phyloP scores from a whole-genome alignment of 192 early-diverging fungal genomes.

The Coemansia sp. region DNA sequence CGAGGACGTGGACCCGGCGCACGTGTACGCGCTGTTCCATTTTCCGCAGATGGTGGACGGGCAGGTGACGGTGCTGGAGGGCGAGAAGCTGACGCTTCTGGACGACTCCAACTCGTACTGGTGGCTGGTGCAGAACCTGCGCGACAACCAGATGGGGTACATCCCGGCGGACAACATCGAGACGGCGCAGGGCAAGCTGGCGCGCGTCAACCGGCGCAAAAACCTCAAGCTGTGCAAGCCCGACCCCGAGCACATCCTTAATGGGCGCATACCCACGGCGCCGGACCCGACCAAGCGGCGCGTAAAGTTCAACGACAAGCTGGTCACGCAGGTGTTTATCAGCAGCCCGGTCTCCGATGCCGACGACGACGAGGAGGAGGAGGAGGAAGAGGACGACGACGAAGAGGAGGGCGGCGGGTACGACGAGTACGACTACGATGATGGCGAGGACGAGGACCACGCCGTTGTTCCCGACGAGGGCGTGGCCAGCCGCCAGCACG shows the following conservation, averaged over 20 bases:
- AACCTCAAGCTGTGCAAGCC: slow-evolving; percentile 56
- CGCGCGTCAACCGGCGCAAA: slow-evolving; percentile 61
- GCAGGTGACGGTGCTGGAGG: slow-evolving; percentile 66
- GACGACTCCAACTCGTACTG: slow-evolving; percentile 79
- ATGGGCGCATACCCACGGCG: slow-evolving; percentile 13
- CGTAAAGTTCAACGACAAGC: slow-evolving; percentile 31
- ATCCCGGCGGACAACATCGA: slow-evolving; percentile 70
- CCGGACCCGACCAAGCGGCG: slow-evolving; percentile 22
- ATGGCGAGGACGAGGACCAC: slow-evolving; percentile 13
- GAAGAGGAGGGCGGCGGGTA: slow-evolving; percentile 29
- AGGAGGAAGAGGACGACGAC: too few relatives aligned
- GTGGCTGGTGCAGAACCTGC: slow-evolving; percentile 60
- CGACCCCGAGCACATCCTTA: slow-evolving; percentile 36
- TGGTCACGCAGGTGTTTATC: slow-evolving; percentile 40
- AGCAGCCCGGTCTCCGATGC: slow-evolving; percentile 22
- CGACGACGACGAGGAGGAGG: slow-evolving; percentile 37
- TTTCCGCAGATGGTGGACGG: slow-evolving; percentile 76
- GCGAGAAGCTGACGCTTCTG: slow-evolving; percentile 66
- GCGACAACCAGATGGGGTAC: slow-evolving; percentile 66
- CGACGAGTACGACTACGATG: slow-evolving; percentile 29
- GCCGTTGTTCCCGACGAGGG: slow-evolving; percentile 2
- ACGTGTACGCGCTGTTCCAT: slow-evolving; percentile 69
- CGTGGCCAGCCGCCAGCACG: neutral
- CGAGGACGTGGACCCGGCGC: slow-evolving; percentile 58
- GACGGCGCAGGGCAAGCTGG: slow-evolving; percentile 61